Evolutionary conservation across 1,284 basidiomycete genomes (phyloP), one percentile per base, ranked within the genome.

Genomic region (Leccinum huronense): DNA sequence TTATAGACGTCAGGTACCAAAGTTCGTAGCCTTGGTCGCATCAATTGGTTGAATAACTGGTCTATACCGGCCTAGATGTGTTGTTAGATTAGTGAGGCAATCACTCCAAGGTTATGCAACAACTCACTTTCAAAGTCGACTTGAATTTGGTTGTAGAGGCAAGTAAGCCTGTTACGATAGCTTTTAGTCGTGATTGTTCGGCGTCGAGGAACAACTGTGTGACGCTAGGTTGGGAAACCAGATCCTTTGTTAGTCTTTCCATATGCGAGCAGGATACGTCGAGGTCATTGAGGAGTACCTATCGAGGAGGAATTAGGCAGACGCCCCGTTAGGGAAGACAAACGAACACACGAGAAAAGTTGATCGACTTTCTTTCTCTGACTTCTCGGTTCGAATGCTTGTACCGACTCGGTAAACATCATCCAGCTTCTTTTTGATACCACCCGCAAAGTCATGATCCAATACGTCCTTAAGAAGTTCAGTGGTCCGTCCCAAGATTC

Each of bases 1-100:
- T 89, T 92, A 77, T 97, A 97, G 10, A 95, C 85, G 63, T 99
- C 97, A 4, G 86, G 77, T 45, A 98, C 83, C 57, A 99, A 80
- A 11, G 86, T 90, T 19, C 95, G 86, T 38, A 99, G 76, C 63
- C 90, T 89, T 0, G 96, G 94, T 30, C 94, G 85, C 63, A 96
- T 84, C 9, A 98, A 82, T 72, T 97, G 94, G 68, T 94, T 96
- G 81, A 98, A 98, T 27, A 98, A 80, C 71, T 96, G 94, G 69
- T 98, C 97, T 51, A 98, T 83, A 40, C 96, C 94, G 10, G 86
- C 83, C 89, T 96, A 42, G 62, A 70, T 58, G 66, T 55, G 34
- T 38, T 10, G 16, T 30, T 31, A 8, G 8, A 61, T 48, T 48
- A 31, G 67, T 16, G 62, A 63, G 66, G 60, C 8, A 65, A 57